Conservation (phyloP, 306 rosid species). For the Oxytropis ochrocephala region DNA sequence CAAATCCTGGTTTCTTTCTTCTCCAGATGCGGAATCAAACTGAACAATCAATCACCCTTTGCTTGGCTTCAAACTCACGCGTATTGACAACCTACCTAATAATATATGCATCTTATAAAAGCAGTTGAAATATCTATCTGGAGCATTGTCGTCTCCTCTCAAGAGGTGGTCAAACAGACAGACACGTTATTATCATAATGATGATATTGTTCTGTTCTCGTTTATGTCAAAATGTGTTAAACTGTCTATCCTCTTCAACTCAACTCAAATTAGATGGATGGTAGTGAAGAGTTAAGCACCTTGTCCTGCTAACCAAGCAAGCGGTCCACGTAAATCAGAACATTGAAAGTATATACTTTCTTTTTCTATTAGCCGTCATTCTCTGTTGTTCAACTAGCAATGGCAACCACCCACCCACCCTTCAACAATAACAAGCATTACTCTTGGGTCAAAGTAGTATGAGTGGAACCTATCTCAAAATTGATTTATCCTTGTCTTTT, state of each 20-base stretch:
- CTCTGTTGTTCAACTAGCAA: neutral
- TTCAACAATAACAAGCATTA: neutral
- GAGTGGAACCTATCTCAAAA: neutral
- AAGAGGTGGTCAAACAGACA: neutral
- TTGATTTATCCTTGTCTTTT: neutral
- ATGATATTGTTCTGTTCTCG: slow-evolving; percentile 12
- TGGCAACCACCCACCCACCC: neutral
- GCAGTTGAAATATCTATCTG: neutral
- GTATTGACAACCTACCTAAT: neutral
- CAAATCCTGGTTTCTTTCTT: neutral
- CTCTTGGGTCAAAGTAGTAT: slow-evolving; percentile 4
- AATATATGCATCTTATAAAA: neutral
- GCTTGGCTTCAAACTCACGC: slow-evolving; percentile 19
- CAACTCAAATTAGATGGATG: slow-evolving; percentile 9
- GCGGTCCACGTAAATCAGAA: neutral
- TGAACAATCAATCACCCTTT: slow-evolving; percentile 9
- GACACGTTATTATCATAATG: slow-evolving; percentile 15
- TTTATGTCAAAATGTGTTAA: neutral
- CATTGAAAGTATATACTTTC: neutral
- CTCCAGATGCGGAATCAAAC: neutral
- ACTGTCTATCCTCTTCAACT: neutral
- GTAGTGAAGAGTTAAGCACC: slow-evolving; percentile 29
- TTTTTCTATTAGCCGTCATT: slow-evolving; percentile 9
- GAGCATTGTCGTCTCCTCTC: neutral
- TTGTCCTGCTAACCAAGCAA: neutral